Conservation (phyloP, 2,329 filamentous ascomycete genomes). For the Zymoseptoria passerinii region DNA sequence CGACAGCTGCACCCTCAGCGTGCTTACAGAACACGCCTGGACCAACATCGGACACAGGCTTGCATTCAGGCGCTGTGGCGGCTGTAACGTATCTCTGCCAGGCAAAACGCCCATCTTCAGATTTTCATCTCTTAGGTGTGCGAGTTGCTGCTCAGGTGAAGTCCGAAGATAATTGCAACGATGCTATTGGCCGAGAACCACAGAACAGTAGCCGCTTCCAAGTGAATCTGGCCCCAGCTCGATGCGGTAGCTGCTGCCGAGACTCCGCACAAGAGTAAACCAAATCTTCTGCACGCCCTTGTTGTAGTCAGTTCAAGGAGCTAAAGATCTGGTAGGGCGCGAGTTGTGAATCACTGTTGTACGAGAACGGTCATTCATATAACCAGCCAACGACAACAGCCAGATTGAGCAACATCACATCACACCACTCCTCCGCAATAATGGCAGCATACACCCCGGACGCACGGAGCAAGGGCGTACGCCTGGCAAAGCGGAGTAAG, state of each 20-base stretch:
- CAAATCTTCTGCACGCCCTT: too few species aligned
- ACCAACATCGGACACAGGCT: too few species aligned
- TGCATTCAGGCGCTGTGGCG: too few species aligned
- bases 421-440: background rate
- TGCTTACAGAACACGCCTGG: too few species aligned
- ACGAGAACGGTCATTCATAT: background rate
- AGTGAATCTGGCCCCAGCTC: background rate
- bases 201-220: background rate
- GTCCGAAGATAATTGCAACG: background rate
- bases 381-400: background rate
- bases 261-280: background rate
- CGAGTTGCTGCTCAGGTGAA: background rate
- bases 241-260: background rate
- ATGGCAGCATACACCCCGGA: conserved; percentile 20
- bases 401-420: background rate
- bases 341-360: background rate
- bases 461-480: conserved; percentile 23
- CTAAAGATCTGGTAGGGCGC: background rate
- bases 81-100: too few species aligned
- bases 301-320: background rate
- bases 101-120: too few species aligned
- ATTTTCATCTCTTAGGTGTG: too few species aligned
- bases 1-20: too few species aligned
- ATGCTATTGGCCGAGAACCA: background rate
- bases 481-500: conserved; percentile 24